Conservation (phyloP, 306 rosid genomes). For the Trifolium repens region DNA sequence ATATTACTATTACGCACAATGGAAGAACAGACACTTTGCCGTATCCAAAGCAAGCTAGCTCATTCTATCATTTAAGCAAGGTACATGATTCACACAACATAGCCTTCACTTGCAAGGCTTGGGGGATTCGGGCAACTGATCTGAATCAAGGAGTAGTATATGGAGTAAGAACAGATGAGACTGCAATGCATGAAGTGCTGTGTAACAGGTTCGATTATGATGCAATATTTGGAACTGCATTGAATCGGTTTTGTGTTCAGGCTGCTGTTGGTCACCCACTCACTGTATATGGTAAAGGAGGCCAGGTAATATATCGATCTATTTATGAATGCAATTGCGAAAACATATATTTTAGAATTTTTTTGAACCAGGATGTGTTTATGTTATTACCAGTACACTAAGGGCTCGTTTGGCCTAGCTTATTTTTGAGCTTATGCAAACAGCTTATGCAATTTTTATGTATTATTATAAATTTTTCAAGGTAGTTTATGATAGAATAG, state of each 20-base stretch:
- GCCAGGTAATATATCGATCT: constrained; percentile 71
- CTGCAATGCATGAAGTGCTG: constrained; percentile 84
- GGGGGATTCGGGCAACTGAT: constrained; percentile 98
- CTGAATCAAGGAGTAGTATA: constrained; percentile 97
- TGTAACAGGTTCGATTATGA: constrained; percentile 88
- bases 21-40: constrained; percentile 96
- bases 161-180: constrained; percentile 85
- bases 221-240: constrained; percentile 94
- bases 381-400: background rate
- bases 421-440: too few species aligned
- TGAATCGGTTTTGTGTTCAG: constrained; percentile 95
- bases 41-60: constrained; percentile 97
- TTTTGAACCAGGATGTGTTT: constrained; percentile 1
- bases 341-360: background rate
- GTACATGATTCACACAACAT: constrained; percentile 96
- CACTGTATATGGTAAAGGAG: constrained; percentile 98
- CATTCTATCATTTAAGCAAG: constrained; percentile 95
- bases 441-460: too few species aligned
- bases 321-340: constrained; percentile 19
- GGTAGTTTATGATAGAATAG: too few species aligned
- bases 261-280: constrained; percentile 98
- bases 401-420: background rate
- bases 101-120: constrained; percentile 99
- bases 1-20: constrained; percentile 90
- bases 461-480: too few species aligned